Conservation (phyloP, 495 filamentous ascomycete species). For the Hypoxylon cercidicola region DNA sequence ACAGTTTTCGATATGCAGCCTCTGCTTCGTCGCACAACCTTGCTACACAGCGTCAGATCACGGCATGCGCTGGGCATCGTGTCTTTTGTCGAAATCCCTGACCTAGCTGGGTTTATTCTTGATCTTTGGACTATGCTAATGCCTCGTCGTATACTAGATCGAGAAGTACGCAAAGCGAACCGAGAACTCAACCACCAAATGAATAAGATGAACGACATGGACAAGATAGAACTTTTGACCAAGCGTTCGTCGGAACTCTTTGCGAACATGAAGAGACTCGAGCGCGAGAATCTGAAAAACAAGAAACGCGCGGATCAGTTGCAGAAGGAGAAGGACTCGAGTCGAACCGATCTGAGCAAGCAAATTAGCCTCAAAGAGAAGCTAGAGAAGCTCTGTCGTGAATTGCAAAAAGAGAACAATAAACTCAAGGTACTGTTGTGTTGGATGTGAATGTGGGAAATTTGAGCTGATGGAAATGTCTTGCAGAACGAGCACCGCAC, state of each 20-base stretch:
- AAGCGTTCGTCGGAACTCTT: slow-evolving; percentile 92
- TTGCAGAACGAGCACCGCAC: slow-evolving; percentile 89
- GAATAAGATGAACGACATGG: slow-evolving; percentile 76
- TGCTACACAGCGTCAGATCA: slow-evolving; percentile 13
- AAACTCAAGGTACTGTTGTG: slow-evolving; percentile 80
- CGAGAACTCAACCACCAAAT: slow-evolving; percentile 85
- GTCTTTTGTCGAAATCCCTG: slow-evolving; percentile 1
- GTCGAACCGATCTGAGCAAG: slow-evolving; percentile 85
- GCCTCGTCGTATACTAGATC: slow-evolving; percentile 51
- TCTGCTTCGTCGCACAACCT: slow-evolving; percentile 14
- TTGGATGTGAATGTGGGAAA: slow-evolving; percentile 7
- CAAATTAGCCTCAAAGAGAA: slow-evolving; percentile 90
- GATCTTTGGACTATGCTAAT: slow-evolving; percentile 27
- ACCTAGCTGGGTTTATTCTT: slow-evolving; percentile 7
- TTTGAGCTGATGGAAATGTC: slow-evolving; percentile 47
- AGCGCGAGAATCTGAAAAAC: slow-evolving; percentile 92
- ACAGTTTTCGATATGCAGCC: slow-evolving; percentile 8
- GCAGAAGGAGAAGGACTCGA: slow-evolving; percentile 95
- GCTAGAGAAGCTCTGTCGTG: slow-evolving; percentile 91
- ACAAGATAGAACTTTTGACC: slow-evolving; percentile 84
- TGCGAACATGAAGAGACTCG: slow-evolving; percentile 91
- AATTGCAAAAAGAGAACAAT: slow-evolving; percentile 95
- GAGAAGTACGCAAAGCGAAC: slow-evolving; percentile 89
- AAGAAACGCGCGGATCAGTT: slow-evolving; percentile 94
- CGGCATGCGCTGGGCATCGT: slow-evolving; percentile 8